Evolutionary conservation across 2,329 filamentous ascomycete genomes (phyloP), one percentile per base, ranked within the genome.

Genomic region (Sporothrix protearum): DNA sequence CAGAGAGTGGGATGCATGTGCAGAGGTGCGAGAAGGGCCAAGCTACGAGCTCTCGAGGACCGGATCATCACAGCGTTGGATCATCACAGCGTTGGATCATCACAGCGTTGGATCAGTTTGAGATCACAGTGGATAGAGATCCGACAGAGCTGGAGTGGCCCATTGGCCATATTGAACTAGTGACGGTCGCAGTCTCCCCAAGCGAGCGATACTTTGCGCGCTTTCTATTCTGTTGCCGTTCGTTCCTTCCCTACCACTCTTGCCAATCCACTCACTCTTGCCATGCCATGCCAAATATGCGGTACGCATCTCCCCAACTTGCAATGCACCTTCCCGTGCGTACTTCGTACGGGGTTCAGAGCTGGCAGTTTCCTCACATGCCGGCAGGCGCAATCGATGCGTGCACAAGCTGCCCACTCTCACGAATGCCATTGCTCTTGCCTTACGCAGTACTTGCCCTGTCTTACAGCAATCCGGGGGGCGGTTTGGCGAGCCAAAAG

Each of bases 61-160:
- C 49, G 63, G 63, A 67, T 36, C 28, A 36, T 61, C 53, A 42
- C 53, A 69, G n/a, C n/a, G n/a, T n/a, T 66, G 63, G 63, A 67
- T 36, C 28, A 36, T 61, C 53, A 42, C 53, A 69, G 53, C 9
- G 53, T 39, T 25, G 68, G 51, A 47, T 47, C 51, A 45, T 61
- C 53, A 42, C 53, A 69, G 53, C 9, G 53, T 39, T 25, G 68
- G 51, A 47, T 47, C 51, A 45, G 14, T 36, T 59, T 51, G 53
- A 47, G 36, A 70, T 70, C 68, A 70, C 68, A 63, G 68, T 70
- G 68, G 55, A 57, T 55, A 63, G 22, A 57, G 39, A 25, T 25
- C 16, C 14, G 19, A 33, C 42, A 22, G 16, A 25, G 64, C 45
- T 67, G 64, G n/a, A 57, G 22, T 28, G 10, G n/a, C 42, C 12